phyloP scores from a whole-genome alignment of 1,284 basidiomycete genomes.

The Irpex rosettiformis region DNA sequence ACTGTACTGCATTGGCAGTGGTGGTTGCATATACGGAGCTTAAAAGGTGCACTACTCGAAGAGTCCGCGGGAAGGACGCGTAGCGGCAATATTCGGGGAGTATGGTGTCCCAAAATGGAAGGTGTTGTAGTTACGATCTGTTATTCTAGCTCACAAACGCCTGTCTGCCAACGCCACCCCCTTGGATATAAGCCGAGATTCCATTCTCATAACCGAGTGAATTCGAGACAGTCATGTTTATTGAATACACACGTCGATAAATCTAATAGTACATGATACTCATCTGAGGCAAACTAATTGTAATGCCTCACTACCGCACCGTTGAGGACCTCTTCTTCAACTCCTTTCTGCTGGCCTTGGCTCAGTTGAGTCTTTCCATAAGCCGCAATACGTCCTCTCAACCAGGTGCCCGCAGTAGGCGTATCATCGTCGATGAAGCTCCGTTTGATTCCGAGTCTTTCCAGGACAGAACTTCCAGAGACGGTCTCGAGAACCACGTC shows the following conservation, averaged over 20 bases:
- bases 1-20: background rate
- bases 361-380: constrained; percentile 30
- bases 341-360: constrained; percentile 22
- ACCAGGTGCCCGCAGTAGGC: constrained; percentile 39
- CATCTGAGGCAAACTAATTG: constrained; percentile 18
- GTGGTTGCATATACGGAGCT: background rate
- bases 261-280: background rate
- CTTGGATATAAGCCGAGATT: too few species aligned
- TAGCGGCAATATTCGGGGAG: background rate
- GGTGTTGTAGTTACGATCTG: background rate
- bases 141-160: too few species aligned
- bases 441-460: constrained; percentile 29
- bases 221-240: too few species aligned
- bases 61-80: background rate
- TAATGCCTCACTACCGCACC: constrained; percentile 33
- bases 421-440: constrained; percentile 29
- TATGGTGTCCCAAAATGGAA: background rate
- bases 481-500: constrained; percentile 26
- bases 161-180: too few species aligned
- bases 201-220: too few species aligned
- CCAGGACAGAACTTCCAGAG: constrained; percentile 28
- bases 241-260: too few species aligned
- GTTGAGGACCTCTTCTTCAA: constrained; percentile 32
- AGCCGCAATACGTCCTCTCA: constrained; percentile 33
- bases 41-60: background rate